A percentile compares a stretch with the other conserved stretches of the same genome.
Evolutionary conservation across 139 green algal species (phyloP).

Genomic region (Auxenochlorella protothecoides): DNA sequence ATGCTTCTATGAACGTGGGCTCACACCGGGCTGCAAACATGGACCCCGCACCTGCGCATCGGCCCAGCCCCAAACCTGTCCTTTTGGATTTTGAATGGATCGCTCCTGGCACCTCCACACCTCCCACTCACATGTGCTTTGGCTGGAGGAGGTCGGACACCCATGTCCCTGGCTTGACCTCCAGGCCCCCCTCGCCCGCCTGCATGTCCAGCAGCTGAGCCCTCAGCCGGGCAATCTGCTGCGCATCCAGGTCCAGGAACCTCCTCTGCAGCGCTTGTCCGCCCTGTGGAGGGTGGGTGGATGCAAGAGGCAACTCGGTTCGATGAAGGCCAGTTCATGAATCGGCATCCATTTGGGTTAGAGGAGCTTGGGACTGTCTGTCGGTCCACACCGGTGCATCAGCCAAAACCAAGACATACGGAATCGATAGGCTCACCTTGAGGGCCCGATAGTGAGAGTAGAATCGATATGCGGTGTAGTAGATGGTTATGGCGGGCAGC

Average conservation of each 20-base stretch:
- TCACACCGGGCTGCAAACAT: background rate
- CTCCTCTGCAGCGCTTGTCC: slow-evolving; percentile 13
- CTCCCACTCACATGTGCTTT: no score
- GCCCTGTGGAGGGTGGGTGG: slow-evolving; percentile 2
- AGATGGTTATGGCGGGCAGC: slow-evolving; percentile 58
- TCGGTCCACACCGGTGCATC: background rate
- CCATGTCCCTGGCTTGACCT: no score
- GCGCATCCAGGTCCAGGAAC: slow-evolving; percentile 9
- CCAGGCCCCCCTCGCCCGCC: no score
- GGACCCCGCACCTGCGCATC: no score
- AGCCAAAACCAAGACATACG: background rate
- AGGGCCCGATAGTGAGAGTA: slow-evolving; percentile 41
- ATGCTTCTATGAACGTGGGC: background rate
- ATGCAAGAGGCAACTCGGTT: background rate
- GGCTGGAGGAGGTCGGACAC: no score
- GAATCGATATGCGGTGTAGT: slow-evolving; percentile 53
- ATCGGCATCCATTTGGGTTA: no score
- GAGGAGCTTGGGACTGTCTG: no score
- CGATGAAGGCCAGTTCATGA: no score
- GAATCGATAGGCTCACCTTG: background rate
- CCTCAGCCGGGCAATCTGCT: no score
- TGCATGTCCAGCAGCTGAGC: no score
- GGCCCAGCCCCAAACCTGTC: slow-evolving; percentile 8
- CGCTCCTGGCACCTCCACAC: no score
- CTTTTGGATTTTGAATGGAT: slow-evolving; percentile 12